These are phyloP conservation scores for Colletotrichum nymphaeae DNA, from an alignment of 2,329 filamentous ascomycete species.

Conservation along the genomic window DNA sequence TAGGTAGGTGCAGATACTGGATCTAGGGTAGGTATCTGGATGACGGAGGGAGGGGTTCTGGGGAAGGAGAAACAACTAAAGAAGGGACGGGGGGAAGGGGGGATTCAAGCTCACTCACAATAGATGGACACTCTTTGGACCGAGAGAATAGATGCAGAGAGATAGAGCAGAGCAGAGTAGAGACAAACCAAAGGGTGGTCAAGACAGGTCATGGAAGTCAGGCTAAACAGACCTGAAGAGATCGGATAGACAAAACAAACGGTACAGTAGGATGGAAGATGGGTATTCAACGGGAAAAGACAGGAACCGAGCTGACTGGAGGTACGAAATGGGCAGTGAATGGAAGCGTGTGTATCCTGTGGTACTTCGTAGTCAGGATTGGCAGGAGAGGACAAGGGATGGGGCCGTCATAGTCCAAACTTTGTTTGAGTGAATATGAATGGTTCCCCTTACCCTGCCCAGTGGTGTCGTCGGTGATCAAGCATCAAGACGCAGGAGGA, in stretches of 20 bases:
- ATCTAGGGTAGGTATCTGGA: not conserved
- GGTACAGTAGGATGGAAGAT: too few relatives aligned
- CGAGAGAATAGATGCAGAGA: not conserved
- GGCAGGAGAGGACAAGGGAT: conserved; percentile 6
- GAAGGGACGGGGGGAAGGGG: not conserved
- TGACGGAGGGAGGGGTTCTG: not conserved
- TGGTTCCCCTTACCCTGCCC: not conserved
- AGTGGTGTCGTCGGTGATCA: conserved; percentile 10
- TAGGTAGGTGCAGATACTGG: not conserved
- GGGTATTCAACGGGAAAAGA: too few relatives aligned
- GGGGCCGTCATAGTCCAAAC: conserved; percentile 37
- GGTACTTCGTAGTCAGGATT: not conserved
- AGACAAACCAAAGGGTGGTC: not conserved
- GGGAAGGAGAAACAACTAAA: not conserved
- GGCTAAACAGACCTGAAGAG: not conserved
- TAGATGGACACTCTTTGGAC: not conserved
- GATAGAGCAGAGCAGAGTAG: not conserved
- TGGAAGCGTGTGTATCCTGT: too few relatives aligned
- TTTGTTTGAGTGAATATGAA: conserved; percentile 30
- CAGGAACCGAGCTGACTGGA: too few relatives aligned
- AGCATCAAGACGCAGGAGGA: conserved; percentile 27
- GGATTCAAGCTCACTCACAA: not conserved
- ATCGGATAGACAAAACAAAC: too few relatives aligned
- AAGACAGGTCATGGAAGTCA: too few relatives aligned
- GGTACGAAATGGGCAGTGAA: too few relatives aligned